Evolutionary conservation across 2,329 filamentous ascomycete species (phyloP), one percentile per base, ranked within the genome.

Genomic region (Gremmenia infestans): DNA sequence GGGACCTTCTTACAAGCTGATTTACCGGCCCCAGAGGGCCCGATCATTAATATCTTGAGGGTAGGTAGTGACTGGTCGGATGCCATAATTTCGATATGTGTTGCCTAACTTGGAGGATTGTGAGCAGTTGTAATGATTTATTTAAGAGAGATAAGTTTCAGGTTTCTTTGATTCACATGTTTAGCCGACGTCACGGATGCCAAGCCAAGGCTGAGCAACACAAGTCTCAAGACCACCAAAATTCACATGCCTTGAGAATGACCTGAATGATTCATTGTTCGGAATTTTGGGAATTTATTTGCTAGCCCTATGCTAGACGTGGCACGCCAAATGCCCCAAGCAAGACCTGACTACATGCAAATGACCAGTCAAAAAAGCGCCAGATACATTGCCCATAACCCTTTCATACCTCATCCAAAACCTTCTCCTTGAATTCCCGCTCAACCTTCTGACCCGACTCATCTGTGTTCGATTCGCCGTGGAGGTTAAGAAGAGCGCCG

Each of bases 361-460:
- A 67, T 66, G 65, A 67, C 66, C 66, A 67, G 55, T 67, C 63
- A 60, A 68, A 67, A 66, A 63, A 42, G n/a, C 55, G 63, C 56
- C 59, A 54, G 49, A 52, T 55, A 62, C 61, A 57, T 57, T 60
- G 55, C 56, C 48, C 56, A 57, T 50, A 59, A 45, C 53, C 57
- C 60, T 37, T 81, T 91, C 91, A 97, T 79, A 97, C 94, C 76
- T 85, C 86, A 76, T 96, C 90, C 71, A 97, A 84, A 72, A 97
- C 91, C 72, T 83, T 84, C 87, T 99, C 93, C 89, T 97, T 96
- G 89, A 97, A 99, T 81, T 99, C 93, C 74, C 91, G 83, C 86
- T 97, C 94, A 68, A 95, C 90, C 90, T 97, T 97, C 80, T 97
- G 90, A 72, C 94, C 94, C 75, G 91, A 86, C 80, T 99, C 94